Conservation (phyloP, 2,329 filamentous ascomycete species). For the Phoma sp. region DNA sequence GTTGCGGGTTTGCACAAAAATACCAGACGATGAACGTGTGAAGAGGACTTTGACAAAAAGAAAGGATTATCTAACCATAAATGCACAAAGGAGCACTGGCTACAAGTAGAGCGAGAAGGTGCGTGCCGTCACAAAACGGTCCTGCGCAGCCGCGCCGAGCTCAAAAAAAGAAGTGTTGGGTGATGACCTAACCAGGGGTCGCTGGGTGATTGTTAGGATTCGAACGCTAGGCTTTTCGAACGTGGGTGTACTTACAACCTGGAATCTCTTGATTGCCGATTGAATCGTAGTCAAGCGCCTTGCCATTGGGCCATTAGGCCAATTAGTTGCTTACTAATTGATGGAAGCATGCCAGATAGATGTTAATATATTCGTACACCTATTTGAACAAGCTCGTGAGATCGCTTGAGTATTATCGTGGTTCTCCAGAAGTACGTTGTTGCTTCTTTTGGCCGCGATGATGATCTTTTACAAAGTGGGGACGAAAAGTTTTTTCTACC, state of each 20-base stretch:
- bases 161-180: not conserved
- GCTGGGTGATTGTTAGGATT: not conserved
- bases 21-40: too few species aligned
- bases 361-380: not conserved
- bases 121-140: not conserved
- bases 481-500: too few species aligned
- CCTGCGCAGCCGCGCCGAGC: too few species aligned
- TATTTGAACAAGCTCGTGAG: not conserved
- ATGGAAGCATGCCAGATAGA: not conserved
- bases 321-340: slow-evolving; percentile 15
- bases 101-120: not conserved
- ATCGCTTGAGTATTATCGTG: too few species aligned
- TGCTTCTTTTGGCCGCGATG: too few species aligned
- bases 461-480: too few species aligned
- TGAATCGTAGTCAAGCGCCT: slow-evolving; percentile 63
- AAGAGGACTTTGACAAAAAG: too few species aligned
- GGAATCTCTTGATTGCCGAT: slow-evolving; percentile 38
- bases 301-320: slow-evolving; percentile 61
- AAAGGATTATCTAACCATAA: not conserved
- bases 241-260: slow-evolving; percentile 23
- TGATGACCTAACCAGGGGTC: slow-evolving; percentile 17
- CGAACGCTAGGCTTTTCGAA: not conserved
- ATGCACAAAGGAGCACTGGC: not conserved
- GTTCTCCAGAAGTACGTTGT: too few species aligned
- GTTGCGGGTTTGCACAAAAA: too few species aligned